Percentiles rank a stretch among this genome's conserved stretches.
phyloP scores from a whole-genome alignment of 192 early-diverging fungal species.

The Phlyctochytrium bullatum region DNA sequence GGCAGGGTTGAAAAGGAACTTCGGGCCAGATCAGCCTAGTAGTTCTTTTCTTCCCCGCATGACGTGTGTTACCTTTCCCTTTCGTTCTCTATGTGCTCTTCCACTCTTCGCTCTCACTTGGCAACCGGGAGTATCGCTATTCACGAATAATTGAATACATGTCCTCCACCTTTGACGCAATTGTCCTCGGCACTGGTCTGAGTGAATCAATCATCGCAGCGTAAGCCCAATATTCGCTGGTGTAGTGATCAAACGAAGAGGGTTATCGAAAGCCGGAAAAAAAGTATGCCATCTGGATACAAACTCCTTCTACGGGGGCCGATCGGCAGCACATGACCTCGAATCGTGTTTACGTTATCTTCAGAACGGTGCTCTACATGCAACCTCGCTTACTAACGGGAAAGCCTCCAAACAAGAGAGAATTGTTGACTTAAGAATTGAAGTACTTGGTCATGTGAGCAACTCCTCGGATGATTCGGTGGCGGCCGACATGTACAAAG shows the following conservation, averaged over 20 bases:
- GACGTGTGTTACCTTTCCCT: too few relatives aligned
- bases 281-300: constrained; percentile 80
- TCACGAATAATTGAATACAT: too few relatives aligned
- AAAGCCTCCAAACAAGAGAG: background rate
- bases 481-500: background rate
- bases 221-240: constrained; percentile 31
- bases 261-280: constrained; percentile 63
- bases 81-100: too few relatives aligned
- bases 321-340: constrained; percentile 47
- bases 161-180: constrained; percentile 63
- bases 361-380: background rate
- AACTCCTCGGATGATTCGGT: background rate
- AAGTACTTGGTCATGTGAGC: too few relatives aligned
- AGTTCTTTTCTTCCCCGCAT: too few relatives aligned
- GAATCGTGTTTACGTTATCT: background rate
- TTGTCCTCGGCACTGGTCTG: constrained; percentile 86
- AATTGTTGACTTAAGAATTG: too few relatives aligned
- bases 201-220: constrained; percentile 77
- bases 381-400: background rate
- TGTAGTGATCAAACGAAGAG: constrained; percentile 33
- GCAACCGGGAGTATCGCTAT: too few relatives aligned
- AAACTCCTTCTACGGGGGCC: constrained; percentile 77
- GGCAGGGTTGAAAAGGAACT: too few relatives aligned
- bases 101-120: too few relatives aligned
- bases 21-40: too few relatives aligned